Base-by-base conservation (phyloP, 192 early-diverging fungal species). In the Linnemannia schmuckeri region DNA sequence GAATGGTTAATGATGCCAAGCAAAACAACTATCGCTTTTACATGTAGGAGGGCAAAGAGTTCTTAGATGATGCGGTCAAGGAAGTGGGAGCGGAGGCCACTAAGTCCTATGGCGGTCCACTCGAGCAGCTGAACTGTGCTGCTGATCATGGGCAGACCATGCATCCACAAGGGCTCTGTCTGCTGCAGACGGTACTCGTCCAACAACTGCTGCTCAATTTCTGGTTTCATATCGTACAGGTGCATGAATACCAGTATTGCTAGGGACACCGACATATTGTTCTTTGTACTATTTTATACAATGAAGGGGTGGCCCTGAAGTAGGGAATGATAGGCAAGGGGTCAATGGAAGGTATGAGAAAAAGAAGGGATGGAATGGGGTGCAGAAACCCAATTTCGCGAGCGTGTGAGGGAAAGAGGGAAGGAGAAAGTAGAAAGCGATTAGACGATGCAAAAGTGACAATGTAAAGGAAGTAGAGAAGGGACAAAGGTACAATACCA, bases 221-320 rank as follows among this genome's bases (percentile, higher is more conserved):
- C 74, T 10, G 74, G 47, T 35, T 37, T 49, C 24, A 40, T 37
- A 4, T 38, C 35, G 38, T 76, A 63, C 13, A 35, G 55, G 40
- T 49, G 54, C 46, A 76, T 76, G 33, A 76, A 41, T 15, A 76
- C 54, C 6, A 76, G 55, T 52, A 76, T 76, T 37, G 46, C 52
- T 20, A 76, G 74, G 42, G 40, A 30, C 7, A 61, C 74, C 15
- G 54, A 24, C 74, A 76, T 76, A 7, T 37, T 55, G 4, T 22
- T 35, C 47, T 52, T 47, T 47, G 4, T 55, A n/a, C 10, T 61
- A n/a, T 30, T n/a, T 6, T 33, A 35, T 33, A 13, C 20, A 52
- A 66, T 33, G 55, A 27, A 57, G n/a, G 55, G n/a, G 22, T 57
- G 6, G 6, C 2, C 27, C 61, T 66, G 61, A 3, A 22, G 17